phyloP scores from a whole-genome alignment of 805 yeast species.

The Candida maesae region DNA sequence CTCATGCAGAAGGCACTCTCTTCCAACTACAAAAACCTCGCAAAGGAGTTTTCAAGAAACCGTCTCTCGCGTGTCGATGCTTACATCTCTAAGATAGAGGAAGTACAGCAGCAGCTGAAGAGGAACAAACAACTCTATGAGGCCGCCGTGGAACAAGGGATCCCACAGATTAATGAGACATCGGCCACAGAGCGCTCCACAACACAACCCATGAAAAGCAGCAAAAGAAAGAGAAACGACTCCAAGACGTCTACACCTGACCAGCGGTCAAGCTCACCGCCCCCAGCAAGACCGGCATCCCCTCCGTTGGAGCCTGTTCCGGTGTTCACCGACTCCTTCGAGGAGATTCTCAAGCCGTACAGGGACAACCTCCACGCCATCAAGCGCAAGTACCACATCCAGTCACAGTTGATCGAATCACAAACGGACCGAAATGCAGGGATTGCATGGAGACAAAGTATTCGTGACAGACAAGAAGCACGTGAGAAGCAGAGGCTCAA shows the following conservation, averaged over 20 bases:
- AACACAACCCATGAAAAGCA: too few species aligned
- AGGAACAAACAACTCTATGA: constrained; percentile 20
- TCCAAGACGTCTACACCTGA: constrained; percentile 1
- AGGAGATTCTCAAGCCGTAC: constrained; percentile 15
- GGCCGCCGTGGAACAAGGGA: constrained; percentile 14
- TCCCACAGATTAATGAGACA: constrained; percentile 15
- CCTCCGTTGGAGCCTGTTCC: constrained; percentile 17
- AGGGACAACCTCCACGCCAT: constrained; percentile 10
- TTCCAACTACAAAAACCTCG: constrained; percentile 29
- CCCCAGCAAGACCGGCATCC: constrained; percentile 14
- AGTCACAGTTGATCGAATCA: constrained; percentile 18
- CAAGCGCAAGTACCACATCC: constrained; percentile 18
- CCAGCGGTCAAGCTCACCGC: constrained; percentile 10
- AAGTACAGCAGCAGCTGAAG: constrained; percentile 24
- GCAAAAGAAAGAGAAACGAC: not conserved
- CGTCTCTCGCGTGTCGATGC: constrained; percentile 31
- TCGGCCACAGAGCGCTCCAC: constrained; percentile 6
- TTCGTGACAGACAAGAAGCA: constrained; percentile 16
- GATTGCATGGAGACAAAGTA: constrained; percentile 23
- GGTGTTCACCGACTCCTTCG: constrained; percentile 23
- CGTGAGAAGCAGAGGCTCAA: constrained; percentile 11
- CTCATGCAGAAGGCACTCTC: constrained; percentile 26
- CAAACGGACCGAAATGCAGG: constrained; percentile 16
- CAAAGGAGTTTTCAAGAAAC: constrained; percentile 29
- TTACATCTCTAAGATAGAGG: constrained; percentile 31